A percentile compares a stretch with the other conserved stretches of the same genome.
Evolutionary conservation across 352 stramenopile genomes (phyloP).

Genomic region (Globisporangium rhizosaccharum): DNA sequence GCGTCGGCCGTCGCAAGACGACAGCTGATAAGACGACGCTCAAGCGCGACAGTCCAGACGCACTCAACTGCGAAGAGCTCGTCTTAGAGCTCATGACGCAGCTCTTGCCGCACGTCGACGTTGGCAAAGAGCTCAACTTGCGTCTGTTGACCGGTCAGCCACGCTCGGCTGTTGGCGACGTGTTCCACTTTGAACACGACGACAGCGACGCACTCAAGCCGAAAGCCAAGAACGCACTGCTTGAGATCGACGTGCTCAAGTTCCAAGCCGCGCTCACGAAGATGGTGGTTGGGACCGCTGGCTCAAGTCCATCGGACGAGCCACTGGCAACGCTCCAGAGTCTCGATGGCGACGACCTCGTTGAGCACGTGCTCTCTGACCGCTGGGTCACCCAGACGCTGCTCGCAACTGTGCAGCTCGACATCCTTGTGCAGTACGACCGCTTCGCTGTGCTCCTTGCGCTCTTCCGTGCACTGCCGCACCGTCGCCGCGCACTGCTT

Average conservation of each 20-base stretch:
- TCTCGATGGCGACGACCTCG: conserved; percentile 23
- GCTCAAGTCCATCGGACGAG: conserved; percentile 6
- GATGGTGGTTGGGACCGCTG: conserved; percentile 31
- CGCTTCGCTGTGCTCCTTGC: conserved; percentile 51
- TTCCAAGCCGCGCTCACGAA: conserved; percentile 49
- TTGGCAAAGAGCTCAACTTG: conserved; percentile 78
- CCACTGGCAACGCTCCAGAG: conserved; percentile 22
- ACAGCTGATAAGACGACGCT: conserved; percentile 17
- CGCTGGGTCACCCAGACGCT: conserved; percentile 46
- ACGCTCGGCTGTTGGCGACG: conserved; percentile 29
- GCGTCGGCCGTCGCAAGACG: conserved; percentile 48
- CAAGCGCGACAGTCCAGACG: conserved; percentile 28
- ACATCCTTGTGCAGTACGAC: conserved; percentile 56
- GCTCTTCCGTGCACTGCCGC: conserved; percentile 38
- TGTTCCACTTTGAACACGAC: conserved; percentile 78
- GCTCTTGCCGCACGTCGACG: conserved; percentile 60
- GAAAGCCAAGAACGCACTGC: conserved; percentile 6
- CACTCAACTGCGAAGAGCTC: conserved; percentile 50
- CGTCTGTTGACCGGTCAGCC: conserved; percentile 42
- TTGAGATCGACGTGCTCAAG: conserved; percentile 56
- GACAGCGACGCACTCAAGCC: conserved; percentile 5
- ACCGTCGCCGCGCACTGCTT: conserved; percentile 29
- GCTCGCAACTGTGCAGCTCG: conserved; percentile 43
- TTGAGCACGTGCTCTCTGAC: conserved; percentile 37
- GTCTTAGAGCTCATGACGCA: conserved; percentile 74